Evolutionary conservation across 768 basidiomycete species (phyloP), one percentile per base, ranked within the genome.

Genomic region (Xerocomellus amylosporus): DNA sequence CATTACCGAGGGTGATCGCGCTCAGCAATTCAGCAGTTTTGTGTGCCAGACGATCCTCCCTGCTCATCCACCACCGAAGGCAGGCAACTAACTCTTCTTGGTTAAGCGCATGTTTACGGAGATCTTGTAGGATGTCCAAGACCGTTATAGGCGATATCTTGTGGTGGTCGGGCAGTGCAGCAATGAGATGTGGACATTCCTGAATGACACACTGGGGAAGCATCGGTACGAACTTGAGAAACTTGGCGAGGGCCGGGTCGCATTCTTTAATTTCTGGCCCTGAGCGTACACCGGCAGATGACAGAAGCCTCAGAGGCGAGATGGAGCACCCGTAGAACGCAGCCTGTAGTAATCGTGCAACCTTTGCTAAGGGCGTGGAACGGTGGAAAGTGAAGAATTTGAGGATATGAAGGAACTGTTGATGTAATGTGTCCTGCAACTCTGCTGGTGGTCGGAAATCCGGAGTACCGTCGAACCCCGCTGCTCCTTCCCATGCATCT

Each of bases 161-260:
- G 31, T 55, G 49, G 15, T 19, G 7, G 2, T 10, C 2, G 19
- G 53, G 53, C 13, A 58, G 24, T 2, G 30, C 24, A 4, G 40
- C 1, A 77, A 72, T 19, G 79, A 77, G 13, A 95, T 26, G 26
- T 8, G 26, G 26, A 26, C 26, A 26, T 8, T 26, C 26, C 5
- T 26, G 26, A 26, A 26, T 26, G 10, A 91, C 68, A 9, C 79
- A 74, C 0, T 81, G 74, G 0, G 90, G 84, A 8, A 97, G 65
- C 24, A 88, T 78, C 0, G 94, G 86, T n/a, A 95, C 73, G 37
- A 81, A 72, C 58, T 86, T 87, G 57, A 98, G 70, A 69, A 97
- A 98, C 3, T 72, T 77, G 9, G 79, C 64, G 52, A 93, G 82
- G 2, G 26, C 26, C 5, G 6, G 4, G 26, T 26, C 26, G 5